Conservation (phyloP, 2,329 filamentous ascomycete species). For the Fusarium nematophilum region DNA sequence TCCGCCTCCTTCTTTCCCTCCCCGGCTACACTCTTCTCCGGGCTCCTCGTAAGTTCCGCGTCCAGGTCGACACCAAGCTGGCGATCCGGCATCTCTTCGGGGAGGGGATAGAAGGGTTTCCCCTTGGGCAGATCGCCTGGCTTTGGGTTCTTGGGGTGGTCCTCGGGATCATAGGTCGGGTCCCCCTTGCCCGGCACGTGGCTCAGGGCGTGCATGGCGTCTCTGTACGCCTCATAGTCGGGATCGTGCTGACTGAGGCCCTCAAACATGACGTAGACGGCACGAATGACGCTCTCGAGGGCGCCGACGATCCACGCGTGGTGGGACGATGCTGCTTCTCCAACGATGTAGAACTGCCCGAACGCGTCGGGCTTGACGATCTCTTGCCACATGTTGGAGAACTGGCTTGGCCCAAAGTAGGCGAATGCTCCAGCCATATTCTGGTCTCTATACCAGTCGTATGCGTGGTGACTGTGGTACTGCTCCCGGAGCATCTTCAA, state of each 20-base stretch:
- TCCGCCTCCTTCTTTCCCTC: too few species aligned
- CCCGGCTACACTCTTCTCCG: too few species aligned
- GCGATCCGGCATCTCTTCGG: conserved; percentile 26
- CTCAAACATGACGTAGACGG: conserved; percentile 24
- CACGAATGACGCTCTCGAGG: conserved; percentile 35
- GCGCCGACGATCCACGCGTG: conserved; percentile 40
- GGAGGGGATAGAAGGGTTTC: conserved; percentile 8
- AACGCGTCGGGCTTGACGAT: conserved; percentile 39
- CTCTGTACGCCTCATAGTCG: neutral
- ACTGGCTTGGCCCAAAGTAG: conserved; percentile 34
- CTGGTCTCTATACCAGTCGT: conserved; percentile 36
- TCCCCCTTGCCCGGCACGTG: neutral
- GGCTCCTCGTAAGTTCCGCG: too few species aligned
- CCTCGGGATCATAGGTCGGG: neutral
- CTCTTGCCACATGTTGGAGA: conserved; percentile 40
- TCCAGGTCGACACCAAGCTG: too few species aligned
- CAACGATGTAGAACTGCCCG: conserved; percentile 34
- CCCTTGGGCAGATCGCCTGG: conserved; percentile 1
- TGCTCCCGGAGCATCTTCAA: conserved; percentile 1
- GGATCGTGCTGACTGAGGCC: conserved; percentile 11
- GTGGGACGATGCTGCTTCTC: conserved; percentile 34
- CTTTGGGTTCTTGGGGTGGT: neutral
- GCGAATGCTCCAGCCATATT: conserved; percentile 40
- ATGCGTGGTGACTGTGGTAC: conserved; percentile 30
- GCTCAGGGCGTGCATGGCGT: conserved; percentile 3